phyloP scores from a whole-genome alignment of 495 filamentous ascomycete species.

The Aspergillus biplanus region DNA sequence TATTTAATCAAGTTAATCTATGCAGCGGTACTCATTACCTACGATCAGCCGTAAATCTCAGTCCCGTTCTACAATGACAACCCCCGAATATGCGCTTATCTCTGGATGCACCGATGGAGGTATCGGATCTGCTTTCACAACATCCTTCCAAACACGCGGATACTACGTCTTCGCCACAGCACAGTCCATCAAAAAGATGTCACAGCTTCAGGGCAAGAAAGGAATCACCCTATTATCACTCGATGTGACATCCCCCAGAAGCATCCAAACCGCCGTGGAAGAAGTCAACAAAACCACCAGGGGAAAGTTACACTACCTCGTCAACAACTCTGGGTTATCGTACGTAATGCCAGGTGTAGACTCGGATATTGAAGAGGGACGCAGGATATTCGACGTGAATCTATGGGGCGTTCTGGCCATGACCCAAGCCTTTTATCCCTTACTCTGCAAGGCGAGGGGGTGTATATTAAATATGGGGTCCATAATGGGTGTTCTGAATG shows the following conservation, averaged over 20 bases:
- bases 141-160: background rate
- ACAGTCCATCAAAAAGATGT: background rate
- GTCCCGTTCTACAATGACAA: no score
- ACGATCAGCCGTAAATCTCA: no score
- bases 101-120: constrained; percentile 8
- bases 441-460: constrained; percentile 55
- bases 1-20: no score
- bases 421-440: constrained; percentile 56
- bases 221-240: background rate
- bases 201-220: background rate
- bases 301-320: background rate
- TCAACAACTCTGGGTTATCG: constrained; percentile 22
- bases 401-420: constrained; percentile 60
- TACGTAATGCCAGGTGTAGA: constrained; percentile 48
- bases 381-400: constrained; percentile 62
- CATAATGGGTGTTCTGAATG: constrained; percentile 41
- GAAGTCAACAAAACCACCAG: background rate
- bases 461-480: constrained; percentile 57
- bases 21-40: no score
- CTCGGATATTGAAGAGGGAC: constrained; percentile 51
- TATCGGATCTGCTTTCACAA: background rate
- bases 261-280: background rate
- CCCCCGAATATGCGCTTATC: constrained; percentile 1
- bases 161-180: constrained; percentile 8
- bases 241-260: background rate